Percentiles rank a stretch among this genome's conserved stretches.
phyloP scores from a whole-genome alignment of 1,284 basidiomycete species.

The Schizophyllum amplum region DNA sequence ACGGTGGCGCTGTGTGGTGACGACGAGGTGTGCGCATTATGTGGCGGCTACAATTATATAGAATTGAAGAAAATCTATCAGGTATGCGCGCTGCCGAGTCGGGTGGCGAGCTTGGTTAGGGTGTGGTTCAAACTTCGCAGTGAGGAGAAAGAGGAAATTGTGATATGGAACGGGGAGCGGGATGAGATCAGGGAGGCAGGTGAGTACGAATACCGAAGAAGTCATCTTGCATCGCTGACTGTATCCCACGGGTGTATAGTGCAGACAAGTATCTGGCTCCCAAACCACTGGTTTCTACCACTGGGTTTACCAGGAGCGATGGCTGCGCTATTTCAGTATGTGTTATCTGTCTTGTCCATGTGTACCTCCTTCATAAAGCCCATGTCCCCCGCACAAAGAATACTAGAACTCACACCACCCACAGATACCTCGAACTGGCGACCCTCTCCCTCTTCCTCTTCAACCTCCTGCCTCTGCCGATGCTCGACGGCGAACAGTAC shows the following conservation, averaged over 20 bases:
- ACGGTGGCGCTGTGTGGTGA: slow-evolving; percentile 26
- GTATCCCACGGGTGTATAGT: no score
- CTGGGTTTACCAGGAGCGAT: slow-evolving; percentile 30
- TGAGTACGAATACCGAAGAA: no score
- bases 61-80: no score
- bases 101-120: no score
- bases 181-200: slow-evolving; percentile 55
- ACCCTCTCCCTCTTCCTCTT: slow-evolving; percentile 64
- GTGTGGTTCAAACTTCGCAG: no score
- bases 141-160: slow-evolving; percentile 28
- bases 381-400: no score
- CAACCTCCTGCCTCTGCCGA: slow-evolving; percentile 60
- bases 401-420: background rate
- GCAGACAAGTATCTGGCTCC: slow-evolving; percentile 38
- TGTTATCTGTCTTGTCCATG: background rate
- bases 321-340: slow-evolving; percentile 40
- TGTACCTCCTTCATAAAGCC: no score
- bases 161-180: slow-evolving; percentile 65
- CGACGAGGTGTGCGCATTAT: slow-evolving; percentile 34
- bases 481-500: slow-evolving; percentile 54
- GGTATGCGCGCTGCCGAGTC: no score
- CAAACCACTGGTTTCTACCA: slow-evolving; percentile 39
- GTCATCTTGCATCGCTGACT: no score
- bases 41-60: no score
- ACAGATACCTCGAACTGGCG: slow-evolving; percentile 54